Evolutionary conservation across 768 basidiomycete species (phyloP), one percentile per base, ranked within the genome.

Genomic region (Boletus coccyginus): DNA sequence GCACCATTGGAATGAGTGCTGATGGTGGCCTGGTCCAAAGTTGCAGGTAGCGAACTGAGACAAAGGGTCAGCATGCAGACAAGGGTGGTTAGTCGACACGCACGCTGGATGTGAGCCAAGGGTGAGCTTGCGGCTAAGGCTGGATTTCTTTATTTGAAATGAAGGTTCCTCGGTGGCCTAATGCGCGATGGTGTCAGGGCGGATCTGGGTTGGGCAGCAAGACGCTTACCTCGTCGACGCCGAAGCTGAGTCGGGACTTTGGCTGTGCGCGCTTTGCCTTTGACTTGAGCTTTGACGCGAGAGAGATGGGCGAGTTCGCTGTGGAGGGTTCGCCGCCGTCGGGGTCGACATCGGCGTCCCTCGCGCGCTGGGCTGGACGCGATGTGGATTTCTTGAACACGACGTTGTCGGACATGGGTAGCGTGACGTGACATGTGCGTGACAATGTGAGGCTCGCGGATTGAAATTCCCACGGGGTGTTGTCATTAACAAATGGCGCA

Each of bases 131-230:
- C 77, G 75, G 64, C 90, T 92, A 43, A 93, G 75, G 51, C 70
- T 86, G 3, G 89, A 91, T 72, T 91, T 94, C 69, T 92, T 93
- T 17, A 93, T 75, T 74, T 88, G 78, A 68, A 94, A 92, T 0
- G 79, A 75, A 55, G 90, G 86, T 9, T 78, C 83, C 39, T 78
- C 80, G 12, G 76, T 79, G 63, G 81, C 80, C 85, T 90, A 44
- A 50, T 29, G 42, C 42, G 9, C 45, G 39, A 71, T 78, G 62
- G 27, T 74, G 74, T 58, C 68, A 63, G 29, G 40, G 8, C 16
- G 53, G 56, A 36, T 43, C 7, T 21, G 2, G 35, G 39, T 4
- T 38, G 41, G 61, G 49, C 58, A 56, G 58, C 52, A 58, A 45
- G 55, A 68, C 57, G 66, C 74, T 45, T 60, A 88, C 87, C 78